Conservation (phyloP, 2,329 filamentous ascomycete genomes). For the Pseudocercospora eumusae region DNA sequence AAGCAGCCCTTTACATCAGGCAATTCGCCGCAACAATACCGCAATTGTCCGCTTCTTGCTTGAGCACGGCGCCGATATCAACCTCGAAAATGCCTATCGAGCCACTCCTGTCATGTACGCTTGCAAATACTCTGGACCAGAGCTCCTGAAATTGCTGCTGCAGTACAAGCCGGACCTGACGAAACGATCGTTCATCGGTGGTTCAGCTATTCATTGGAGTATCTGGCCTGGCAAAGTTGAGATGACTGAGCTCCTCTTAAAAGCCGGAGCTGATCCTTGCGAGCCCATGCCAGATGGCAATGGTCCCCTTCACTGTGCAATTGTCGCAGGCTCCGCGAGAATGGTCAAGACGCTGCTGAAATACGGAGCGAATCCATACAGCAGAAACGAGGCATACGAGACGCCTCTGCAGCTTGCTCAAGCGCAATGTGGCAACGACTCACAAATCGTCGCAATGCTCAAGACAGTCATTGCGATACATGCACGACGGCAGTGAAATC, state of each 20-base stretch:
- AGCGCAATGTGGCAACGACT: slow-evolving; percentile 17
- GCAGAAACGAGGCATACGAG: slow-evolving; percentile 32
- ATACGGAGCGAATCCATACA: slow-evolving; percentile 32
- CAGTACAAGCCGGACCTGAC: slow-evolving; percentile 33
- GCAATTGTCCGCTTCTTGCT: slow-evolving; percentile 34
- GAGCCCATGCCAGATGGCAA: slow-evolving; percentile 35
- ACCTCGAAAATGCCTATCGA: slow-evolving; percentile 37
- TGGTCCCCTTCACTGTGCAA: slow-evolving; percentile 37
- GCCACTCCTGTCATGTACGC: slow-evolving; percentile 40
- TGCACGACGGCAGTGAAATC: slow-evolving; percentile 5
- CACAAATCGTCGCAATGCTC: slow-evolving; percentile 19
- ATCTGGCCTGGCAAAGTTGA: slow-evolving; percentile 34
- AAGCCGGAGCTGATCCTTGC: slow-evolving; percentile 35
- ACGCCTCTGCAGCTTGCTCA: slow-evolving; percentile 35
- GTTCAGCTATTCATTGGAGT: slow-evolving; percentile 36
- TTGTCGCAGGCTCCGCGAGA: slow-evolving; percentile 28
- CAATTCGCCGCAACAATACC: slow-evolving; percentile 34
- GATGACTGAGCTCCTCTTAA: slow-evolving; percentile 33
- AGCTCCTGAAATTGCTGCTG: slow-evolving; percentile 34
- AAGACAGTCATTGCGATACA: slow-evolving; percentile 22
- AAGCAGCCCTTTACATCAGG: slow-evolving; percentile 38
- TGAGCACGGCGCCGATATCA: slow-evolving; percentile 33
- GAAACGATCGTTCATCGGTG: slow-evolving; percentile 35
- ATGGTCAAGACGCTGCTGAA: slow-evolving; percentile 33
- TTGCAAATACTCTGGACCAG: slow-evolving; percentile 32